These are phyloP conservation scores for Dryas integrifolia DNA, from an alignment of 331 rosid species.

Conservation along the genomic window DNA sequence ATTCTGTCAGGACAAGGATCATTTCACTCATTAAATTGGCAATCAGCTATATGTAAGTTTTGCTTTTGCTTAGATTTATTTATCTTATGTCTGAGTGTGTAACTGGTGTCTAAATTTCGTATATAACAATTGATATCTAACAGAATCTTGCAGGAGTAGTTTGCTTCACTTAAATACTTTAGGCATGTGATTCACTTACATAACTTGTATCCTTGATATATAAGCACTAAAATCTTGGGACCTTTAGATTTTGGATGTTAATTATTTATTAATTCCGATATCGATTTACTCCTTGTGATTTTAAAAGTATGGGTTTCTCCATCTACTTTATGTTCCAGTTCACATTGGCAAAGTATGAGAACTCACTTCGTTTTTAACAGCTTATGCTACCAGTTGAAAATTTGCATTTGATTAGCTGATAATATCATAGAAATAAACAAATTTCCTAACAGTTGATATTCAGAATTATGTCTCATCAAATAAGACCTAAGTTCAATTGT, in stretches of 20 bases:
- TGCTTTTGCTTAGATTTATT: slow-evolving; percentile 16
- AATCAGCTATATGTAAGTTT: slow-evolving; percentile 65
- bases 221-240: neutral
- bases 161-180: neutral
- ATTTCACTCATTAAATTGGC: slow-evolving; percentile 76
- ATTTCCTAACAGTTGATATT: neutral
- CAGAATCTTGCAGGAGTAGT: neutral
- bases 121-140: neutral
- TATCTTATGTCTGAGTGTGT: neutral
- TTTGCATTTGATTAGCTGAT: neutral
- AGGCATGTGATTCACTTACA: neutral
- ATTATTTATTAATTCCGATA: neutral
- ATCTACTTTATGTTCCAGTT: neutral
- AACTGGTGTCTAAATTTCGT: slow-evolving; percentile 1
- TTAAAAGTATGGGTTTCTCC: neutral
- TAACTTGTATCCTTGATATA: neutral
- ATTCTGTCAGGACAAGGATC: slow-evolving; percentile 84
- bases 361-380: neutral
- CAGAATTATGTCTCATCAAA: neutral
- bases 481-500: neutral
- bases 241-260: neutral
- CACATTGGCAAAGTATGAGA: neutral
- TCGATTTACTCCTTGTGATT: neutral
- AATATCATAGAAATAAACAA: too few relatives aligned
- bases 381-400: neutral